Base-by-base conservation (phyloP, 1,284 basidiomycete genomes). In the Fistulinella cinereoalba region DNA sequence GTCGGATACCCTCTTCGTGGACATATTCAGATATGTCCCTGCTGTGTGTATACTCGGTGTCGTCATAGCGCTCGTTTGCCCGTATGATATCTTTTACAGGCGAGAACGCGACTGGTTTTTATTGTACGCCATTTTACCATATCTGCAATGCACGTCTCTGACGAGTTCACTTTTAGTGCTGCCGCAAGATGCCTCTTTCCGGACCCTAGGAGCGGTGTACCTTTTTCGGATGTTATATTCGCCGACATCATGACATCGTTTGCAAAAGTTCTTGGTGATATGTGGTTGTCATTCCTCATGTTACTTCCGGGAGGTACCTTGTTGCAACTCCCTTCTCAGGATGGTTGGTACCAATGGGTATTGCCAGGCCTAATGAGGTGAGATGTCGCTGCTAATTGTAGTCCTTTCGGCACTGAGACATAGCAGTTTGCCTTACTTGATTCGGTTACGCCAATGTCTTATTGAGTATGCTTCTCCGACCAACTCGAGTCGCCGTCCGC, bases 181-280 rank as follows among this genome's bases (percentile, higher is more conserved):
- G 28, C 50, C 28, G 43, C 50, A 21, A 78, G 93, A 55, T 94
- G 93, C 61, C 57, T 94, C 25, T 77, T 85, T 38, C 81, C 88
- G 21, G 73, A 81, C 0, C 63, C 77, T 24, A 72, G 74, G 44
- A 74, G 76, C 41, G 79, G 82, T 1, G 76, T 95, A 37, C 83
- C 85, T 62, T 99, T 99, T 68, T 84, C 85, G 34, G 95, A 99
- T 62, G 84, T 99, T 38, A 81, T 99, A 38, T 82, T 97, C 47
- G 95, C 96, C 46, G 97, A 99, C 76, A 83, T 97, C 51, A 80
- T 97, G 58, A 99, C 97, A 1, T 97, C 92, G 0, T 97, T 92
- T 58, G 94, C 97, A 34, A 97, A 97, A 71, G 94, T 99, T 23
- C 74, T 98, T 29, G 97, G 94, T 15, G 96, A 99, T 60, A 73